phyloP scores from a whole-genome alignment of 257 asterid genomes.

The Plantago ovata region DNA sequence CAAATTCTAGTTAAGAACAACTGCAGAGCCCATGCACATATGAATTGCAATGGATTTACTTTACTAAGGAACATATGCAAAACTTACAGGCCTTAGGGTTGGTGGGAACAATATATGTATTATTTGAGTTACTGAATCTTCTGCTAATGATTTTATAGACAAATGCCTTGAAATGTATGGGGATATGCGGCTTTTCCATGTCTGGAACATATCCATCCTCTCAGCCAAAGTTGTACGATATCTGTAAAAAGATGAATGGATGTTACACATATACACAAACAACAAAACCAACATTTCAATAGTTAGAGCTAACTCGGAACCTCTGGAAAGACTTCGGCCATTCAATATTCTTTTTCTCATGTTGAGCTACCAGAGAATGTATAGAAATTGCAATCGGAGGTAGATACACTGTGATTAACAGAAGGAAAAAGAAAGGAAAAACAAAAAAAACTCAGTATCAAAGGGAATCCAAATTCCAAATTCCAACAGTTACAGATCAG shows the following conservation, averaged over 20 bases:
- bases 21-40: too few species aligned
- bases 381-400: slow-evolving; percentile 71
- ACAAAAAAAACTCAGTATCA: slow-evolving; percentile 16
- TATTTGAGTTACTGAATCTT: slow-evolving; percentile 73
- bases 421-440: slow-evolving; percentile 20
- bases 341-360: slow-evolving; percentile 68
- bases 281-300: slow-evolving; percentile 12
- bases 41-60: slow-evolving; percentile 13
- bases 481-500: slow-evolving; percentile 18
- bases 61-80: slow-evolving; percentile 12
- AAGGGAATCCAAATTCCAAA: slow-evolving; percentile 15
- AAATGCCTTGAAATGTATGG: slow-evolving; percentile 90
- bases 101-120: slow-evolving; percentile 88
- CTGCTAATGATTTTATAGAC: slow-evolving; percentile 69
- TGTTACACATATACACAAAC: slow-evolving; percentile 13
- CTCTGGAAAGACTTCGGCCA: slow-evolving; percentile 96
- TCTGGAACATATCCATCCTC: slow-evolving; percentile 66
- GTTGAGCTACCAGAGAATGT: slow-evolving; percentile 72
- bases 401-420: slow-evolving; percentile 69
- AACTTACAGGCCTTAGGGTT: slow-evolving; percentile 78
- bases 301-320: slow-evolving; percentile 29
- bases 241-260: slow-evolving; percentile 36
- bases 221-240: slow-evolving; percentile 57
- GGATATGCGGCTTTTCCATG: slow-evolving; percentile 69
- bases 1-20: too few species aligned